These are phyloP conservation scores for Ogataea saltuana DNA, from an alignment of 805 yeast species.

Conservation along the genomic window DNA sequence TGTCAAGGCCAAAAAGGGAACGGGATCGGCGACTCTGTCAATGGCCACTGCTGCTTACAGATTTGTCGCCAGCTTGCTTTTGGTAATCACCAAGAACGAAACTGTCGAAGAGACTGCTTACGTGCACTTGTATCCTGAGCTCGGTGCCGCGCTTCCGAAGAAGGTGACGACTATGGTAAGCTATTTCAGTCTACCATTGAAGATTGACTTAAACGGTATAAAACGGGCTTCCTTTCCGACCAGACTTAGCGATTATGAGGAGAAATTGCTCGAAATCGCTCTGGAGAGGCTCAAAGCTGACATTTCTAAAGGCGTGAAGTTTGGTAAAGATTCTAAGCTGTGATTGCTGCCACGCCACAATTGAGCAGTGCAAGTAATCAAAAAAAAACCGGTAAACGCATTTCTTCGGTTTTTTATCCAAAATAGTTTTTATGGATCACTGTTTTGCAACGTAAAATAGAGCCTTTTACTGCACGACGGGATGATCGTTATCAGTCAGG, in stretches of 20 bases:
- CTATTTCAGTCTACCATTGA: constrained; percentile 65
- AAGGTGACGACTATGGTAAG: constrained; percentile 39
- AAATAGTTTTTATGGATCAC: too few species aligned
- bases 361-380: too few species aligned
- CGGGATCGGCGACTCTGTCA: constrained; percentile 91
- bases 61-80: constrained; percentile 60
- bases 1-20: constrained; percentile 90
- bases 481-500: too few species aligned
- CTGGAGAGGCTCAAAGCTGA: constrained; percentile 21
- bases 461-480: too few species aligned
- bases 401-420: too few species aligned
- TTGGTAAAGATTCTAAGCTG: constrained; percentile 23
- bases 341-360: background rate
- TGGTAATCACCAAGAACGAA: constrained; percentile 62
- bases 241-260: constrained; percentile 15
- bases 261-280: constrained; percentile 18
- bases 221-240: constrained; percentile 40
- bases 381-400: too few species aligned
- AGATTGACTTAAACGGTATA: constrained; percentile 54
- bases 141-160: constrained; percentile 48
- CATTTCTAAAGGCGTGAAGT: constrained; percentile 25
- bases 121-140: constrained; percentile 41
- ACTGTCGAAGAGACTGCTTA: constrained; percentile 68
- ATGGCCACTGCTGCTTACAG: constrained; percentile 94
- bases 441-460: too few species aligned